Evolutionary conservation across 352 stramenopile species (phyloP).

Genomic region (Phytopythium delawarense): DNA sequence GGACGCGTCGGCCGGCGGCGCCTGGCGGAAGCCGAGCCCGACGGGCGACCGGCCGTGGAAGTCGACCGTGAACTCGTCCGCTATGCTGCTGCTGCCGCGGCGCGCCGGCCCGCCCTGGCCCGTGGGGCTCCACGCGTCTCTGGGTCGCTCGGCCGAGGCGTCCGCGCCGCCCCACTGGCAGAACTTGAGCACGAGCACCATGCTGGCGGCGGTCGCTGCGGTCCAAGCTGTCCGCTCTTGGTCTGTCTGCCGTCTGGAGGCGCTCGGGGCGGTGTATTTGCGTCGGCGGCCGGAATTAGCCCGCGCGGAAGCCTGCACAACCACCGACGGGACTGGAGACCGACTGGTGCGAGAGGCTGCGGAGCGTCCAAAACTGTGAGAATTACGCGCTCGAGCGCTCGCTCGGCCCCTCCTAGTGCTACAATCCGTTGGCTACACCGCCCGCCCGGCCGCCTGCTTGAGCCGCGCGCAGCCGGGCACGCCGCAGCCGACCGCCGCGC

Average conservation of each 20-base stretch:
- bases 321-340: not conserved
- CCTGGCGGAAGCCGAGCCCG: slow-evolving; percentile 40
- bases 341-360: not conserved
- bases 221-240: not conserved
- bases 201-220: not conserved
- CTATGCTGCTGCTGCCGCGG: not conserved
- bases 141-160: not conserved
- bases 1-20: not conserved
- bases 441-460: slow-evolving; percentile 1
- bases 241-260: not conserved
- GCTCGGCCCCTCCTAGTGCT: not conserved
- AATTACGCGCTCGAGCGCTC: not conserved
- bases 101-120: not conserved
- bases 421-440: not conserved
- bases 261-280: not conserved
- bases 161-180: slow-evolving; percentile 27
- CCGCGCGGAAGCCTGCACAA: not conserved
- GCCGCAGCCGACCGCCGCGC: slow-evolving; percentile 16
- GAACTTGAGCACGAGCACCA: slow-evolving; percentile 49
- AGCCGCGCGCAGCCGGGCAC: slow-evolving; percentile 36
- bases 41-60: slow-evolving; percentile 48
- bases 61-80: slow-evolving; percentile 41
- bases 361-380: not conserved
- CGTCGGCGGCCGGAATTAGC: not conserved
- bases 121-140: not conserved